Base-by-base conservation (phyloP, 1,139 yeast species). In the Torulaspora globosa region DNA sequence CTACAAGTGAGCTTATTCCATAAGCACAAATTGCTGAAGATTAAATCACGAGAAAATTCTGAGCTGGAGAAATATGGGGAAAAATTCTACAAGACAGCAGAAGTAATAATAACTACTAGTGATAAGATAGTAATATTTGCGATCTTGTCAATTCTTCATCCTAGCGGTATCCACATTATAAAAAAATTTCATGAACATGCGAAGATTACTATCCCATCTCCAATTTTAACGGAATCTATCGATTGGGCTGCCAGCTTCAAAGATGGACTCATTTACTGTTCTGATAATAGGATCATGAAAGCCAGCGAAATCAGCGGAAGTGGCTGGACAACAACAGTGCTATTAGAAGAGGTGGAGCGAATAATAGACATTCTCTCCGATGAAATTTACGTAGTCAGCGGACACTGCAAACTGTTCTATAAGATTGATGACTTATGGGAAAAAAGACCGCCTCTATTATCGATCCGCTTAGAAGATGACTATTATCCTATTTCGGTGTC, bases 401-500 rank as follows among this genome's bases (percentile, higher is more conserved):
- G 47, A 2, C 55, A 54, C 9, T 43, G 49, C 9, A 48, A 57
- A 7, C 18, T 55, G 5, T 39, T 55, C 3, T 57, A 48, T 46
- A 47, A 49, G 28, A 18, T 62, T 9, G 56, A 55, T 2, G 55
- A 55, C 28, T 41, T 65, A 14, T 59, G 64, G 63, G 53, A 52
- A 7, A 46, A 41, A 6, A 44, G 51, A 28, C 34, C 46, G 4
- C 50, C 52, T 3, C 28, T 42, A 4, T 46, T 58, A 9, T 47
- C 52, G 4, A 42, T 53, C 1, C 52, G 52, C 7, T 47, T 60
- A 3, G 54, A 53, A 9, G 65, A 58, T 16, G 63, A 61, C 30
- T 51, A 54, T 36, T 63, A 63, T 37, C 68, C 68, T 3, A 49
- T 62, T 8, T 51, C 59, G 6, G 45, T 62, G 2, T 53, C 64